phyloP scores from a whole-genome alignment of 129 eudicot species.

The Apium graveolens region DNA sequence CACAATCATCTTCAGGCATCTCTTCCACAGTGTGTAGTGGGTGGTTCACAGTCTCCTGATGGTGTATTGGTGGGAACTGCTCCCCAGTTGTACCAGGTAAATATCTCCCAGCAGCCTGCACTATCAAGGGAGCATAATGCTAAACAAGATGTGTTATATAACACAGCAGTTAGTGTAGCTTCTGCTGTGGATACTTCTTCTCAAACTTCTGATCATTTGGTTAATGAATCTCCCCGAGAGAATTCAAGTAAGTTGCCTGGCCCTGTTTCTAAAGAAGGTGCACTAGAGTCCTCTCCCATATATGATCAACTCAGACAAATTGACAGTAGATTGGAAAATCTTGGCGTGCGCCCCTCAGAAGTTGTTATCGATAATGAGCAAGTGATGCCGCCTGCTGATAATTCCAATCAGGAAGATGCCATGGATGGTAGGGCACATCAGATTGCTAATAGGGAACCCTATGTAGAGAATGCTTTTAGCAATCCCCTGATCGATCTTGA shows the following conservation, averaged over 20 bases:
- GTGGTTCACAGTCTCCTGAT: conserved; percentile 33
- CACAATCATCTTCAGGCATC: conserved; percentile 28
- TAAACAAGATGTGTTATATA: conserved; percentile 31
- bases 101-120: conserved; percentile 27
- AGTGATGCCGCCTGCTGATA: conserved; percentile 26
- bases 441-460: conserved; percentile 24
- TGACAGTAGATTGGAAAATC: conserved; percentile 66
- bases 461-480: conserved; percentile 13
- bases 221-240: conserved; percentile 50
- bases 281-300: conserved; percentile 24
- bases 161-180: conserved; percentile 24
- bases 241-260: conserved; percentile 30
- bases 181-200: conserved; percentile 26
- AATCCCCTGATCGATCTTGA: conserved; percentile 21
- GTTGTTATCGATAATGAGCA: conserved; percentile 31
- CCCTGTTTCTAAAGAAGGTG: conserved; percentile 34
- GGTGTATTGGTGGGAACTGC: conserved; percentile 28
- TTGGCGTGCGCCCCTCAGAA: conserved; percentile 40
- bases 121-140: conserved; percentile 34
- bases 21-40: conserved; percentile 23
- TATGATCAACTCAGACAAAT: conserved; percentile 47
- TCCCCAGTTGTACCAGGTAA: conserved; percentile 36
- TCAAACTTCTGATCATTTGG: conserved; percentile 30
- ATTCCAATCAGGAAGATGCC: conserved; percentile 31
- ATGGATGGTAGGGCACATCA: conserved; percentile 30